Conservation (phyloP, 352 stramenopile genomes). For the Pythium vanterpoolii region DNA sequence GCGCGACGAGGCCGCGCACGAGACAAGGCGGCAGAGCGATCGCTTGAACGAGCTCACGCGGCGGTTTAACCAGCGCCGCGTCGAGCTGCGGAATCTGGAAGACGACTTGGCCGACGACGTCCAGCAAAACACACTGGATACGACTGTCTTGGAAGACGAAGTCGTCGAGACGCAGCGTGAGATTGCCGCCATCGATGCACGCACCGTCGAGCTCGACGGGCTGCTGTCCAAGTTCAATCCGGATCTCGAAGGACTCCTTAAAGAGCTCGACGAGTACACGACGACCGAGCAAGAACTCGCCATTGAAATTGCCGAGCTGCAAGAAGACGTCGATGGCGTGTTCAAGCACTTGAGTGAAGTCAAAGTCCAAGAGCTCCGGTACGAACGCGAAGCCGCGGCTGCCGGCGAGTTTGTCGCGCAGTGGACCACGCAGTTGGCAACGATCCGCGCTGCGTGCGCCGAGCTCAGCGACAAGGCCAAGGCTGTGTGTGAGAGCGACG, state of each 20-base stretch:
- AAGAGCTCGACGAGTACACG: slow-evolving; percentile 55
- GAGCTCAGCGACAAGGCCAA: slow-evolving; percentile 57
- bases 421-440: slow-evolving; percentile 47
- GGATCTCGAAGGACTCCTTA: slow-evolving; percentile 55
- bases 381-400: slow-evolving; percentile 40
- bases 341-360: slow-evolving; percentile 76
- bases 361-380: slow-evolving; percentile 69
- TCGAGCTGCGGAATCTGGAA: slow-evolving; percentile 59
- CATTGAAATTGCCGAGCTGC: slow-evolving; percentile 45
- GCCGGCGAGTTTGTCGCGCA: slow-evolving; percentile 47
- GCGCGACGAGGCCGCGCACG: slow-evolving; percentile 37
- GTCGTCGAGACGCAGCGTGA: slow-evolving; percentile 46
- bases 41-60: slow-evolving; percentile 54
- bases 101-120: slow-evolving; percentile 64
- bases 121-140: slow-evolving; percentile 67
- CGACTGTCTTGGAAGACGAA: slow-evolving; percentile 74
- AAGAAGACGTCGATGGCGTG: slow-evolving; percentile 57
- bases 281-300: slow-evolving; percentile 48
- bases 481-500: slow-evolving; percentile 44
- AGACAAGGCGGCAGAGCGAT: slow-evolving; percentile 44
- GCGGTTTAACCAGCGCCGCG: slow-evolving; percentile 47
- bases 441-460: slow-evolving; percentile 54
- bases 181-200: slow-evolving; percentile 32
- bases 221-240: slow-evolving; percentile 63
- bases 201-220: slow-evolving; percentile 52